Conservation (phyloP, 345 rosid genomes). For the Pistacia integerrima region DNA sequence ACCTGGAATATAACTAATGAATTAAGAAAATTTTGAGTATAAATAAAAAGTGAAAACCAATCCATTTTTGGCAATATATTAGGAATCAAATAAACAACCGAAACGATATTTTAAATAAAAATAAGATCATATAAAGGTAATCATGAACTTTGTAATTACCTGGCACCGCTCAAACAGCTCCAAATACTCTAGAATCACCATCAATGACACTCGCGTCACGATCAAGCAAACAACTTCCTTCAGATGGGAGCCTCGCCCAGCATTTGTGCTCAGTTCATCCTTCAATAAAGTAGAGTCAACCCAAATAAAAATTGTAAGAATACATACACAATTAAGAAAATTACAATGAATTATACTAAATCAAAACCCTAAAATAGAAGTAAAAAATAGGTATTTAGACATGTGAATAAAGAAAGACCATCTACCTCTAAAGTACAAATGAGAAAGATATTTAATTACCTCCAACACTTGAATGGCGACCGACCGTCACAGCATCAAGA, state of each 20-base stretch:
- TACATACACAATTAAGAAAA: too few species aligned
- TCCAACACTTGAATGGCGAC: constrained; percentile 74
- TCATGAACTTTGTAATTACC: constrained; percentile 40
- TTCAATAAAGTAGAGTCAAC: constrained; percentile 19
- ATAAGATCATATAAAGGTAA: not conserved
- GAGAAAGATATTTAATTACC: constrained; percentile 35
- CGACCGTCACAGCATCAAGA: constrained; percentile 82
- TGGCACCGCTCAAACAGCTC: constrained; percentile 95
- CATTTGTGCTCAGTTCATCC: constrained; percentile 90
- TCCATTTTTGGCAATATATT: not conserved
- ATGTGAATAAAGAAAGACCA: too few species aligned
- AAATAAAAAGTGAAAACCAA: constrained; percentile 4
- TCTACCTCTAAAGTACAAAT: too few species aligned
- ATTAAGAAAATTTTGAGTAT: constrained; percentile 11
- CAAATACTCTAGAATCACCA: constrained; percentile 79
- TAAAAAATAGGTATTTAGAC: too few species aligned
- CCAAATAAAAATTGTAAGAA: too few species aligned
- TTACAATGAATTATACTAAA: too few species aligned
- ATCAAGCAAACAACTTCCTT: constrained; percentile 87
- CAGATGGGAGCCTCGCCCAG: constrained; percentile 93
- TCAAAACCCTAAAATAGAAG: too few species aligned
- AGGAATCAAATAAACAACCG: not conserved
- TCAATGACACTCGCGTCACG: constrained; percentile 96
- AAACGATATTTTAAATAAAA: not conserved
- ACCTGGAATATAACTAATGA: constrained; percentile 72